These are phyloP conservation scores for Linanthus parryae DNA, from an alignment of 148 eudicot genomes.

Conservation along the genomic window DNA sequence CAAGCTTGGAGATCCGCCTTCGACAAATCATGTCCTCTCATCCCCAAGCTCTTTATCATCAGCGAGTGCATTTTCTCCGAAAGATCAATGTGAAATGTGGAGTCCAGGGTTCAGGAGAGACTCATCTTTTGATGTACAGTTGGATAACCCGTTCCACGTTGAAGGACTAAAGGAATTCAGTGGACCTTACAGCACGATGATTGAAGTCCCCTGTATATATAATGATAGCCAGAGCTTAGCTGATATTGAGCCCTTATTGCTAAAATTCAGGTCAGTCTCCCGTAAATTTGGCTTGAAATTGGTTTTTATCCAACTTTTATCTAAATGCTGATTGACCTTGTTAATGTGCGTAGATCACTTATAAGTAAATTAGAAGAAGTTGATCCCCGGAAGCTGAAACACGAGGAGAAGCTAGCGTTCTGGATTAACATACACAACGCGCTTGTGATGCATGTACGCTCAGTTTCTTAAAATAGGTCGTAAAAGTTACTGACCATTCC, in stretches of 20 bases:
- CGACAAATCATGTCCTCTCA: slow-evolving; percentile 20
- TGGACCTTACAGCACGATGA: slow-evolving; percentile 41
- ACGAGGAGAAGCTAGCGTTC: slow-evolving; percentile 86
- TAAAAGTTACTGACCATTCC: too few species aligned
- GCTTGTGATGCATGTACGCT: slow-evolving; percentile 88
- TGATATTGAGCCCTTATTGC: slow-evolving; percentile 41
- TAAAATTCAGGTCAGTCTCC: slow-evolving; percentile 43
- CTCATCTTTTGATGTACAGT: slow-evolving; percentile 24
- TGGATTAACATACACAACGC: slow-evolving; percentile 92
- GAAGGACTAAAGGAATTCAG: slow-evolving; percentile 42
- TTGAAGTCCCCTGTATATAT: slow-evolving; percentile 46
- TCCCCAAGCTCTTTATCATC: slow-evolving; percentile 46
- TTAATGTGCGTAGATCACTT: slow-evolving; percentile 67
- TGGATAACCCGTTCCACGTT: slow-evolving; percentile 27
- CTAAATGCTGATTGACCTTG: slow-evolving; percentile 7
- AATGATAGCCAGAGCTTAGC: slow-evolving; percentile 34
- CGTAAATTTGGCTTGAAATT: background rate
- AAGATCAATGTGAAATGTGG: slow-evolving; percentile 22
- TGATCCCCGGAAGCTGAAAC: slow-evolving; percentile 56
- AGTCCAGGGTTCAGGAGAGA: slow-evolving; percentile 35
- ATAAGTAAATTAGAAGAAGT: slow-evolving; percentile 46
- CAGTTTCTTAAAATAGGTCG: too few species aligned
- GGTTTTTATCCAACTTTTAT: background rate
- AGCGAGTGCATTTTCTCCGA: slow-evolving; percentile 33
- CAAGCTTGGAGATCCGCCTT: slow-evolving; percentile 48